Evolutionary conservation across 177 flowering plant genomes (phyloP).

Genomic region (Vitis hybrid): DNA sequence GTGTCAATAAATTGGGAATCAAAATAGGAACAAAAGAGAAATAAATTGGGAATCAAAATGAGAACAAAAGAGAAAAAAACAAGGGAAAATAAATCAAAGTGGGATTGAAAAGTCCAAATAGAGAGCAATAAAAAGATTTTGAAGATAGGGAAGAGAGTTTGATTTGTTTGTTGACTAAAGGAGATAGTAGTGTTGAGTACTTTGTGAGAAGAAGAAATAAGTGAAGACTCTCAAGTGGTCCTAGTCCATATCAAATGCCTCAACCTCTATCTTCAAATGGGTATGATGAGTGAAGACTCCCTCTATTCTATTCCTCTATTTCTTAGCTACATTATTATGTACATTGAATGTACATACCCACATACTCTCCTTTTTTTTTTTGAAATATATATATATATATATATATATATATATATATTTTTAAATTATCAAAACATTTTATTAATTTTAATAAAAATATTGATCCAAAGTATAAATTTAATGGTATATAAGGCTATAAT

Average conservation of each 20-base stretch:
- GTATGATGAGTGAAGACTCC: constrained; percentile 14
- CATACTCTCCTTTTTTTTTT: too few relatives aligned
- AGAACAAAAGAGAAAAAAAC: too few relatives aligned
- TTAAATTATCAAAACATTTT: too few relatives aligned
- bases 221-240: constrained; percentile 8
- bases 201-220: constrained; percentile 9
- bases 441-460: too few relatives aligned
- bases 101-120: constrained; percentile 7
- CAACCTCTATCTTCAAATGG: constrained; percentile 8
- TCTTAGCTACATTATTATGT: not conserved
- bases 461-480: too few relatives aligned
- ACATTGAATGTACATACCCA: too few relatives aligned
- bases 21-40: too few relatives aligned
- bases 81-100: too few relatives aligned
- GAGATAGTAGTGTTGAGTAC: not conserved
- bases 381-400: too few relatives aligned
- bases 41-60: too few relatives aligned
- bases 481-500: too few relatives aligned
- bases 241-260: constrained; percentile 18
- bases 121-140: constrained; percentile 5
- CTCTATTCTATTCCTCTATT: not conserved
- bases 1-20: not conserved
- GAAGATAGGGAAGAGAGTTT: constrained; percentile 2
- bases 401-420: too few relatives aligned
- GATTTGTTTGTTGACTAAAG: constrained; percentile 18